Evolutionary conservation across 495 filamentous ascomycete genomes (phyloP), one percentile per base, ranked within the genome.

Genomic region (Neurospora sp.): DNA sequence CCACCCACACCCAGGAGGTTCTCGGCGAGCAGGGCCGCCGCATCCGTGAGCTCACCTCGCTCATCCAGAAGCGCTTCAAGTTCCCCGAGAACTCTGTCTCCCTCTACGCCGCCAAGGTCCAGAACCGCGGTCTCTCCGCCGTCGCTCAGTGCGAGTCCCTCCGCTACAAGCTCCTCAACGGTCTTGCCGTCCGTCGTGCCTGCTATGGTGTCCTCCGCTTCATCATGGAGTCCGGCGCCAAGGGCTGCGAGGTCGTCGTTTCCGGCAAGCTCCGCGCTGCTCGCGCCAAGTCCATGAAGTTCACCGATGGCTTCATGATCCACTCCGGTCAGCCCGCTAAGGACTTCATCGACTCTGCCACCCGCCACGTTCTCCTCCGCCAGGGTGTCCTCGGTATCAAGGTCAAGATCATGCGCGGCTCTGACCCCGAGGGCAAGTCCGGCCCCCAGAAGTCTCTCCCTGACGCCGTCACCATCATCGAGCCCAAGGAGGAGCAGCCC

Each of bases 221-320:
- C 88, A 99, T 99, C 86, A 99, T 99, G 96, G 96, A 99, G 91
- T 90, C 86, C 78, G 96, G 96, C 82, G 96, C 96, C 81, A 99
- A 99, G 91, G 96, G 96, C 83, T 99, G 96, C 83, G 96, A 99
- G 88, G 96, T 99, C 77, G 96, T 99, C 78, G 96, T 99, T 74
- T 97, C 93, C 80, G 96, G 96, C 83, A 99, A 99, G 89, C 92
- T 99, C 76, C 91, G 96, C 80, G 96, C 96, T 85, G 96, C 96
- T 78, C 92, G 96, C 89, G 96, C 96, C 82, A 99, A 99, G 93
- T 92, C 89, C 88, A 99, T 99, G 96, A 99, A 99, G 90, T 99
- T 99, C 91, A 99, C 96, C 83, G 96, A 99, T 83, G 96, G 96
- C 81, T 99, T 99, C 93, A 99, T 99, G 96, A 99, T 99, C 89